A percentile compares a stretch with the other conserved stretches of the same genome.
Evolutionary conservation across 352 stramenopile species (phyloP).

Genomic region (Sclerospora graminicola): DNA sequence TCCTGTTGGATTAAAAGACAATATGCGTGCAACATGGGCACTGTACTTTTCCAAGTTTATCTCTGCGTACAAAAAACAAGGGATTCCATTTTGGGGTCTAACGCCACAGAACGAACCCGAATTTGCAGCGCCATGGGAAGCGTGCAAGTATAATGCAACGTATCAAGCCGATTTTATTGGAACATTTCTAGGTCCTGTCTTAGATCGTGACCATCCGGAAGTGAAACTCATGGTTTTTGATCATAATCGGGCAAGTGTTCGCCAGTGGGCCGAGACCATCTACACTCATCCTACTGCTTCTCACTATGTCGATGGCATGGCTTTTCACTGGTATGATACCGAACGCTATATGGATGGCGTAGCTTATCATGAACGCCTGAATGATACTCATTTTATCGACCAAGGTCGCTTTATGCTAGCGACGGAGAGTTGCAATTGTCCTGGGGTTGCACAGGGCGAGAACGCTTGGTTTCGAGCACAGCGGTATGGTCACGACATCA

Average conservation of each 20-base stretch:
- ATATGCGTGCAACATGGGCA: conserved; percentile 65
- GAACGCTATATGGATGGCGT: conserved; percentile 38
- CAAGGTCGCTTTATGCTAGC: conserved; percentile 73
- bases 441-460: conserved; percentile 31
- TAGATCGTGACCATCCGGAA: conserved; percentile 51
- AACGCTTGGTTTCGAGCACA: conserved; percentile 60
- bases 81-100: conserved; percentile 80
- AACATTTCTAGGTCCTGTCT: conserved; percentile 67
- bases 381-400: conserved; percentile 41
- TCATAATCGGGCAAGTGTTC: conserved; percentile 82
- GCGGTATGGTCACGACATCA: conserved; percentile 79
- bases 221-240: conserved; percentile 89
- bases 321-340: conserved; percentile 89
- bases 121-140: conserved; percentile 59
- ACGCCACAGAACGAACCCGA: conserved; percentile 89
- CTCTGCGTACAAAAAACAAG: conserved; percentile 80
- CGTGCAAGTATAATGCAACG: conserved; percentile 40
- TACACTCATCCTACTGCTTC: conserved; percentile 42
- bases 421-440: conserved; percentile 65
- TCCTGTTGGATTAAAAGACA: conserved; percentile 40
- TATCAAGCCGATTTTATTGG: conserved; percentile 68
- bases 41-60: conserved; percentile 91
- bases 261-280: conserved; percentile 63
- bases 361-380: conserved; percentile 39
- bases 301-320: conserved; percentile 85